Evolutionary conservation across 2,329 filamentous ascomycete genomes (phyloP).

Genomic region (Lachnellula occidentalis): DNA sequence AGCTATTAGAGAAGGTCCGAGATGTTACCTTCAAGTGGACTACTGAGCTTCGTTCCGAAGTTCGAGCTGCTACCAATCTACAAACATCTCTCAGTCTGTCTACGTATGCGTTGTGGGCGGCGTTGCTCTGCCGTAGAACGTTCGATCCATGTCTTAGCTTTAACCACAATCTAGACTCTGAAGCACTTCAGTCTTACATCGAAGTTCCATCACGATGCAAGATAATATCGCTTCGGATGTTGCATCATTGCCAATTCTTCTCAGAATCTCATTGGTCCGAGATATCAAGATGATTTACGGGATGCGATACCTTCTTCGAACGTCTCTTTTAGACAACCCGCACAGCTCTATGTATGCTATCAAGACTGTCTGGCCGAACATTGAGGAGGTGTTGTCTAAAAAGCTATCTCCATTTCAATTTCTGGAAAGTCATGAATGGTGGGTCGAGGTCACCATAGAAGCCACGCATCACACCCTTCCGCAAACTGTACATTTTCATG

Average conservation of each 20-base stretch:
- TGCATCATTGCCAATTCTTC: conserved; percentile 27
- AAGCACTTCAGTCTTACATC: conserved; percentile 31
- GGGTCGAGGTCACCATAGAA: conserved; percentile 31
- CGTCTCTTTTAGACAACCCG: conserved; percentile 31
- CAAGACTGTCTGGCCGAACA: conserved; percentile 38
- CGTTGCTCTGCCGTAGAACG: conserved; percentile 50
- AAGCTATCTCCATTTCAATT: conserved; percentile 22
- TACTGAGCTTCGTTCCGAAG: conserved; percentile 39
- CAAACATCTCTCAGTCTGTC: conserved; percentile 36
- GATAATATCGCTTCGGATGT: conserved; percentile 40
- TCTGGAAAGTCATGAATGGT: conserved; percentile 27
- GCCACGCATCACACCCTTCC: conserved; percentile 20
- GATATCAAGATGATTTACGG: conserved; percentile 41
- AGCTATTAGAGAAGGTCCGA: conserved; percentile 39
- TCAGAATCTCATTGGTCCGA: conserved; percentile 38
- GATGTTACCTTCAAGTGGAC: conserved; percentile 46
- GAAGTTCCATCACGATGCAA: conserved; percentile 40
- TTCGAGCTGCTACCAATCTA: conserved; percentile 34
- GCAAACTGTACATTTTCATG: conserved; percentile 39
- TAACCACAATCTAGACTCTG: not conserved
- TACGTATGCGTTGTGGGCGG: conserved; percentile 46
- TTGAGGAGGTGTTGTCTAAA: conserved; percentile 15
- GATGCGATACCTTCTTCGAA: conserved; percentile 33
- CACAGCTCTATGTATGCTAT: conserved; percentile 34
- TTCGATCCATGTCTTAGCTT: conserved; percentile 28